These are phyloP conservation scores for Sicyos baderoa DNA, from an alignment of 306 rosid species.

Conservation along the genomic window DNA sequence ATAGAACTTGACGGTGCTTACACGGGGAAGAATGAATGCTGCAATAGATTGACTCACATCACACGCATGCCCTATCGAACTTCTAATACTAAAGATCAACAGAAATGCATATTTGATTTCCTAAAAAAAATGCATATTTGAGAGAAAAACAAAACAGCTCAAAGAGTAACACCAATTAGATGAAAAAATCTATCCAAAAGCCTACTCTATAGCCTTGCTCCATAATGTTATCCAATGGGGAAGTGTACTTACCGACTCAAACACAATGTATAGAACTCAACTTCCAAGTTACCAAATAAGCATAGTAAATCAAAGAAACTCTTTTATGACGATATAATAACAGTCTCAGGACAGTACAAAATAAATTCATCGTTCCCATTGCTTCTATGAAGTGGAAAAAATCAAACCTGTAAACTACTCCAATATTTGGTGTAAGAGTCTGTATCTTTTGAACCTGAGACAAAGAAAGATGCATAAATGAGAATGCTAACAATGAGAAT, in stretches of 20 bases:
- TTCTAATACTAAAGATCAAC: background rate
- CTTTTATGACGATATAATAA: background rate
- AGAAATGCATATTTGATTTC: background rate
- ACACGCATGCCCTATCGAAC: background rate
- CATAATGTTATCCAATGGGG: too few relatives aligned
- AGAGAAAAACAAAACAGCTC: background rate
- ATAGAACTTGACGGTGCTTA: background rate
- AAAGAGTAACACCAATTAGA: background rate
- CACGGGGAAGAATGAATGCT: background rate
- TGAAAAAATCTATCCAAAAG: background rate
- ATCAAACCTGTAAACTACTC: constrained; percentile 89
- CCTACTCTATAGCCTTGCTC: background rate
- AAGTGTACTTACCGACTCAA: background rate
- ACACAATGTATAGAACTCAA: background rate
- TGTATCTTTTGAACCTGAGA: constrained; percentile 86
- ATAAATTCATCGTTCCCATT: too few relatives aligned
- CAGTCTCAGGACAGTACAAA: background rate
- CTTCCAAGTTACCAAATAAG: background rate
- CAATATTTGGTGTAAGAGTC: constrained; percentile 76
- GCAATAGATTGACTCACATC: background rate
- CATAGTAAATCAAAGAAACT: background rate
- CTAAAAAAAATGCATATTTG: too few relatives aligned
- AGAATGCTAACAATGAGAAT: constrained; percentile 1
- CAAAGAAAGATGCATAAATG: constrained; percentile 15
- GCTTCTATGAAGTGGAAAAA: background rate